Conservation (phyloP, 2,329 filamentous ascomycete genomes). For the Nannizziopsis barbatae region DNA sequence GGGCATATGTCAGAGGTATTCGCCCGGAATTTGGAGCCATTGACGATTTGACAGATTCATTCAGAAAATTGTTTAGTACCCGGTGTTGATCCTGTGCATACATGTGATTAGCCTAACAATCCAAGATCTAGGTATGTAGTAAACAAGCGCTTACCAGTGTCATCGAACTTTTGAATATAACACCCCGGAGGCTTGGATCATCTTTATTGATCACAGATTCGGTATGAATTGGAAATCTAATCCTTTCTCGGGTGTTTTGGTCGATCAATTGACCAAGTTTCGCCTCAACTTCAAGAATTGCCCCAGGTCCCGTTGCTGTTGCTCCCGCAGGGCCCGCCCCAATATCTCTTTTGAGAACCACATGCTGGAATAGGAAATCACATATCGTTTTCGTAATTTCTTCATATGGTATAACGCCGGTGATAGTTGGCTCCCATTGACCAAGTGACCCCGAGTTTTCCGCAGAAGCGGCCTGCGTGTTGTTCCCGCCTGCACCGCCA, state of each 20-base stretch:
- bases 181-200: constrained; percentile 36
- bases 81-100: constrained; percentile 62
- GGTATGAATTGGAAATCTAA: constrained; percentile 55
- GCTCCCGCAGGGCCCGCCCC: constrained; percentile 42
- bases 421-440: constrained; percentile 50
- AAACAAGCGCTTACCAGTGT: constrained; percentile 52
- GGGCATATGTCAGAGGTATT: constrained; percentile 57
- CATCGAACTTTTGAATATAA: constrained; percentile 80
- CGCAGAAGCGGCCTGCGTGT: constrained; percentile 14
- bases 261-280: constrained; percentile 78
- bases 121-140: background rate
- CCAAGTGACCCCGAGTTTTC: constrained; percentile 24
- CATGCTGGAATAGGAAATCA: constrained; percentile 65
- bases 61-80: constrained; percentile 73
- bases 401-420: constrained; percentile 58
- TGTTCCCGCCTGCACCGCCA: constrained; percentile 26
- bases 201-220: constrained; percentile 58
- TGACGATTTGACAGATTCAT: constrained; percentile 50
- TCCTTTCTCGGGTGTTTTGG: constrained; percentile 57
- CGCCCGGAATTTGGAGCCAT: constrained; percentile 30
- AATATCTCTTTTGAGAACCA: constrained; percentile 56
- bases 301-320: constrained; percentile 52
- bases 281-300: constrained; percentile 84
- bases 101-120: constrained; percentile 16
- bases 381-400: constrained; percentile 65